Conservation (phyloP, 2,329 filamentous ascomycete species). For the Aspergillus pseudonomiae region DNA sequence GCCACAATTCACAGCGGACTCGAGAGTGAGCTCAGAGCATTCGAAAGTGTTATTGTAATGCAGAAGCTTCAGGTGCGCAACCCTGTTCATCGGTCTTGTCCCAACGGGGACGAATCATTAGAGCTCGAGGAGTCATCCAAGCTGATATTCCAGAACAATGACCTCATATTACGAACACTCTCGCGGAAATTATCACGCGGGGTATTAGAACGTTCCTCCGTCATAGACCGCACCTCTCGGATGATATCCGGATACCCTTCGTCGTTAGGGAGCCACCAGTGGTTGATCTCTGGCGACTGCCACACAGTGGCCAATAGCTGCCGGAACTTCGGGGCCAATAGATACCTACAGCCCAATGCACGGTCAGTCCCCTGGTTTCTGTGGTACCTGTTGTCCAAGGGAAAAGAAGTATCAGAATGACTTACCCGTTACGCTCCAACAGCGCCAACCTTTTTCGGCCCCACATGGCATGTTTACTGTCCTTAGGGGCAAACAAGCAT, state of each 20-base stretch:
- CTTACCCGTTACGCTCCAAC: slow-evolving; percentile 76
- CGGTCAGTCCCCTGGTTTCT: background rate
- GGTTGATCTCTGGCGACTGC: slow-evolving; percentile 67
- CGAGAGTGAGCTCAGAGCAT: background rate
- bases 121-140: slow-evolving; percentile 49
- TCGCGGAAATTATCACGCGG: slow-evolving; percentile 57
- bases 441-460: slow-evolving; percentile 75
- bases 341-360: slow-evolving; percentile 63
- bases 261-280: slow-evolving; percentile 89
- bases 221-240: slow-evolving; percentile 76
- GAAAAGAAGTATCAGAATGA: slow-evolving; percentile 36
- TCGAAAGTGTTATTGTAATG: background rate
- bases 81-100: slow-evolving; percentile 5
- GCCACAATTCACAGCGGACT: background rate
- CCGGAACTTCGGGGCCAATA: slow-evolving; percentile 76
- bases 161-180: slow-evolving; percentile 73
- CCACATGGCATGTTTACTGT: slow-evolving; percentile 75
- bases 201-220: slow-evolving; percentile 71
- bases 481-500: slow-evolving; percentile 76
- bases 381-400: background rate
- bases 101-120: slow-evolving; percentile 28
- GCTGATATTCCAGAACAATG: slow-evolving; percentile 68
- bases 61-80: background rate
- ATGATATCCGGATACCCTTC: slow-evolving; percentile 75
- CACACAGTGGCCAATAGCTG: slow-evolving; percentile 76